Evolutionary conservation across 2,329 filamentous ascomycete species (phyloP), one percentile per base, ranked within the genome.

Genomic region (Aspergillus transmontanensis): DNA sequence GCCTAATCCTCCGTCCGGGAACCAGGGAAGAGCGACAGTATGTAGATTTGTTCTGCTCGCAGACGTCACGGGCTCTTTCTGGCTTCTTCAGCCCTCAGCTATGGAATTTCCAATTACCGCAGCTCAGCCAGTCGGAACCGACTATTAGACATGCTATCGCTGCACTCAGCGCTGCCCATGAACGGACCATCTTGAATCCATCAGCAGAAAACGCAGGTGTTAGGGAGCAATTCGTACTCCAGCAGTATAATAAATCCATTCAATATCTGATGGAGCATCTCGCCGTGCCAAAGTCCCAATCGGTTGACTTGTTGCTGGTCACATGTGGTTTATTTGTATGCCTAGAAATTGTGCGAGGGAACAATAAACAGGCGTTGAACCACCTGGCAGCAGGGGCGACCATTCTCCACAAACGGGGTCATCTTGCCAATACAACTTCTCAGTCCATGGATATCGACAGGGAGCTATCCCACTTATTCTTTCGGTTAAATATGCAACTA

Each of bases 121-220:
- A 81, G 66, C 73, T 83, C 45, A 81, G 80, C 39, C 73, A 79
- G 32, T 74, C 74, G 0, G 79, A 85, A 55, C 80, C 82, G 0
- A 78, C 81, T 7, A 78, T 85, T 34, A 78, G 79, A 3, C 84
- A 86, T 66, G 81, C 83, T n/a, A 75, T 84, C 9, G 76, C 84
- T 10, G 82, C 83, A 55, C 76, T 86, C 12, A 82, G 82, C 63
- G 78, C 78, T 28, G 71, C 83, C 2, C 82, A 85, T 60, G 56
- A 64, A 6, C 60, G 69, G 61, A 72, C 68, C 19, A 81, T 82
- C 41, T 78, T 76, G 9, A 50, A 50, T 50, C 46, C 69, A 82
- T 28, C 73, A 72, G 16, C 80, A 85, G 64, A 4, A 82, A 50
- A 9, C 23, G 26, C 16, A 26, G 26, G 6, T 9, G 16, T 19